A percentile compares a stretch with the other conserved stretches of the same genome.
These are phyloP conservation scores for Helicostylum pulchrum DNA, from an alignment of 192 early-diverging fungal species.

Conservation along the genomic window DNA sequence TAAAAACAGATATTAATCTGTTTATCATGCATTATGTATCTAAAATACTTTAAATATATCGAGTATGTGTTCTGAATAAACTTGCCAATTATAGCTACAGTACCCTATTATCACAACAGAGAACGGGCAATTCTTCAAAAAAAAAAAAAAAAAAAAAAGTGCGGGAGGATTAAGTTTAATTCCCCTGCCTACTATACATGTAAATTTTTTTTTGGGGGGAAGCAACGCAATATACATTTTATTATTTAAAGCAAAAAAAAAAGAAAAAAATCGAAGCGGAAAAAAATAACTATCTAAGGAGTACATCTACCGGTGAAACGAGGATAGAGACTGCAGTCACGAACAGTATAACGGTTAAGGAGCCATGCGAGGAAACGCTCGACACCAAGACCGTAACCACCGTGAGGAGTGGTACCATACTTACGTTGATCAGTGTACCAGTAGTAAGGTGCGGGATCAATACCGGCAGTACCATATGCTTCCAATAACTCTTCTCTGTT, in stretches of 20 bases:
- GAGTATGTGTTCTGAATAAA: too few relatives aligned
- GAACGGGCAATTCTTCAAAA: too few relatives aligned
- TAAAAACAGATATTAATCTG: too few relatives aligned
- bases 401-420: conserved; percentile 94
- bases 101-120: too few relatives aligned
- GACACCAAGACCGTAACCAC: conserved; percentile 95
- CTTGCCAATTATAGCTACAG: too few relatives aligned
- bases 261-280: too few relatives aligned
- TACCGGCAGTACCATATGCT: conserved; percentile 46
- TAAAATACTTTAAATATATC: too few relatives aligned
- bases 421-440: conserved; percentile 99
- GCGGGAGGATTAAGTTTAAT: too few relatives aligned
- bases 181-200: too few relatives aligned
- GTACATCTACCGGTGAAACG: conserved; percentile 84
- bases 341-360: conserved; percentile 83
- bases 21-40: too few relatives aligned
- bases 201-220: too few relatives aligned
- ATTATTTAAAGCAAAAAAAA: background rate
- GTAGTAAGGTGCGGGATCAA: conserved; percentile 95
- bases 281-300: conserved; percentile 49
- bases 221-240: background rate
- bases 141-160: too few relatives aligned
- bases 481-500: conserved; percentile 56
- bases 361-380: conserved; percentile 98
- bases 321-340: conserved; percentile 91